Evolutionary conservation across 768 basidiomycete species (phyloP).

Genomic region (Mycena leptocephala): DNA sequence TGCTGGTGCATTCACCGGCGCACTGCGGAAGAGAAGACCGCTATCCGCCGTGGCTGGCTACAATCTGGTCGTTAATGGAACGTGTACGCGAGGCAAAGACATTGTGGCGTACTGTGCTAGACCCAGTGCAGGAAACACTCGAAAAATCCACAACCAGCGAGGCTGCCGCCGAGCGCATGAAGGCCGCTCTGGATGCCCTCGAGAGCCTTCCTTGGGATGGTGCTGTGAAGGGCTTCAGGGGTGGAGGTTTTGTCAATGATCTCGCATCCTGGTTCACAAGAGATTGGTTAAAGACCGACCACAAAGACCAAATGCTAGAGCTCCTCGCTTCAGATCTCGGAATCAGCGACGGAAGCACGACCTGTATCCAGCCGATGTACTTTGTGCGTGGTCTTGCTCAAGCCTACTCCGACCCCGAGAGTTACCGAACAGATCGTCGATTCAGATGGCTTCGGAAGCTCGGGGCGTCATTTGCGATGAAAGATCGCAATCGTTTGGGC

Average conservation of each 20-base stretch:
- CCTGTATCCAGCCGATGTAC: background rate
- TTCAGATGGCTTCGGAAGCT: conserved; percentile 8
- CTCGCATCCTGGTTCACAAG: conserved; percentile 21
- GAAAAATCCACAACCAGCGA: conserved; percentile 3
- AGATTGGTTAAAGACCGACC: conserved; percentile 18
- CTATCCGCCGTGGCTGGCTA: conserved; percentile 11
- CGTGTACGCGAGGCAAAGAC: background rate
- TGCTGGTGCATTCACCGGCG: background rate
- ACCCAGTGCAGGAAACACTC: background rate
- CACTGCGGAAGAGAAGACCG: background rate
- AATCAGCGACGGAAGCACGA: background rate
- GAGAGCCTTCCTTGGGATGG: conserved; percentile 8
- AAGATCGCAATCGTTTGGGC: background rate
- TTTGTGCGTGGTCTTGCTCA: background rate
- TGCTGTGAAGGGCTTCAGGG: background rate
- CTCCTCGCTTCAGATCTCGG: conserved; percentile 12
- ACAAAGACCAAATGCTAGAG: too few relatives aligned
- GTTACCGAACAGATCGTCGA: background rate
- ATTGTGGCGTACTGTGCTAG: background rate
- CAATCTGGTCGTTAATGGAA: background rate
- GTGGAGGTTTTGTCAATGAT: background rate
- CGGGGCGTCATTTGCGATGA: conserved; percentile 9
- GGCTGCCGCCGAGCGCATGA: background rate
- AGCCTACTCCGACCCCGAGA: conserved; percentile 10
- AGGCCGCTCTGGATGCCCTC: conserved; percentile 2